These are phyloP conservation scores for Zopfia rhizophila DNA, from an alignment of 2,329 filamentous ascomycete species.

Conservation along the genomic window DNA sequence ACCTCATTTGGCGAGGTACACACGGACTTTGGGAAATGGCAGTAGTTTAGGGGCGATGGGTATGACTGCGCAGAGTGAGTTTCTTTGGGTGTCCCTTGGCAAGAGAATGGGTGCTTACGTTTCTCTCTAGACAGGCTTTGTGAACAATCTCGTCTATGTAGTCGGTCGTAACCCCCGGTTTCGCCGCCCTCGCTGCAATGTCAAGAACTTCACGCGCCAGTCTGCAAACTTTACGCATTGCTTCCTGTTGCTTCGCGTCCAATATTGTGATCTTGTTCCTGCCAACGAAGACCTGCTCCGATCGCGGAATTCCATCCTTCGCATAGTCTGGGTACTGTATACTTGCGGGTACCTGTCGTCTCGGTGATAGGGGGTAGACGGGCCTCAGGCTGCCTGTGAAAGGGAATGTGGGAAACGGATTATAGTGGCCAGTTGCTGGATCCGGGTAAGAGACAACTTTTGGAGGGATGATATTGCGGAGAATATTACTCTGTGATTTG, in stretches of 20 bases:
- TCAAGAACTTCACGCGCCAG: conserved; percentile 92
- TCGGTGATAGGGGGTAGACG: conserved; percentile 69
- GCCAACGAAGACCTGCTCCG: conserved; percentile 71
- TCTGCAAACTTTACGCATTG: conserved; percentile 91
- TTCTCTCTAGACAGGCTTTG: conserved; percentile 90
- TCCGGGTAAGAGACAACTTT: conserved; percentile 90
- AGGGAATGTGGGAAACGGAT: conserved; percentile 88
- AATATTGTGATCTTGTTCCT: conserved; percentile 86
- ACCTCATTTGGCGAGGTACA: conserved; percentile 97
- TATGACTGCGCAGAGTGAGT: conserved; percentile 74
- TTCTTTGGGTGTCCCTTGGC: background rate
- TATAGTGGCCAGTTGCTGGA: conserved; percentile 88
- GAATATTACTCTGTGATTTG: conserved; percentile 80
- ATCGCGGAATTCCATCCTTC: conserved; percentile 78
- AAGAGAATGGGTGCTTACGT: conserved; percentile 68
- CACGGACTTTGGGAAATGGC: conserved; percentile 96
- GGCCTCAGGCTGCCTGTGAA: conserved; percentile 86
- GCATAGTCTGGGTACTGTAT: conserved; percentile 91
- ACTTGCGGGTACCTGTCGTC: conserved; percentile 72
- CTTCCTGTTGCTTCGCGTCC: conserved; percentile 81
- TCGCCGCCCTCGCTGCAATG: conserved; percentile 82
- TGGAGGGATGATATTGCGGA: conserved; percentile 78
- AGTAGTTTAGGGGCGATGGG: conserved; percentile 94
- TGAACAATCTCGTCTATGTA: conserved; percentile 95
- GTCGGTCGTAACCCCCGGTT: conserved; percentile 95